Base-by-base conservation (phyloP, 179 eudicot species). In the Beta macrorhiza region DNA sequence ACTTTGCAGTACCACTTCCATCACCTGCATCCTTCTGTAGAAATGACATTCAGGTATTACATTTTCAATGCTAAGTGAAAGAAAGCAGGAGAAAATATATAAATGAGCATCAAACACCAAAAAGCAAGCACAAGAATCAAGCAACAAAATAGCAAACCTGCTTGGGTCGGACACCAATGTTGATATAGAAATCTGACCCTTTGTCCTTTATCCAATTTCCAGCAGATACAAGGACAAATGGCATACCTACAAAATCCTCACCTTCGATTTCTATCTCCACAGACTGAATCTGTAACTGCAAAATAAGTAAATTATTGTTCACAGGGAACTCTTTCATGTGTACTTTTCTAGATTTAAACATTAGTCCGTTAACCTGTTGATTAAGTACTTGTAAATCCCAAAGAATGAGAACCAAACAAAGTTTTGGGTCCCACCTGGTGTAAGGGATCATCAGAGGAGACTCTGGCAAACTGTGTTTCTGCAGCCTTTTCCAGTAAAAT, bases 171-270 rank as follows among this genome's bases (percentile, higher is more conserved):
- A 53, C 79, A 53, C 79, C 57, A 67, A 97, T 89, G 64, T 90
- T 93, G 63, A 91, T 87, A 88, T 87, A 94, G 70, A 97, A 97
- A 87, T 97, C 99, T 62, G 98, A 92, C 49, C 93, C 91, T 0
- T 84, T 83, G 78, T 93, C 86, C 88, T 94, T 97, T 49, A 97
- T 84, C 99, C 99, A 97, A 72, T 90, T 94, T 62, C 90, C 93
- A 80, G 81, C 87, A 80, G 93, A 91, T 78, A 89, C 68, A 80
- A 92, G 91, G 82, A 94, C 98, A 90, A 97, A 94, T 49, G 99
- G 97, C 89, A 97, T 94, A 59, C 99, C 98, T 51, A 84, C 86
- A 84, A 86, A 94, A 65, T 81, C 83, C 51, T 83, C 90, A 64
- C 92, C 97, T 73, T 86, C 90, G 72, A 94, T 77, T 83, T 87